Evolutionary conservation across 1,284 basidiomycete genomes (phyloP).

Genomic region (Puccinia novopanici): DNA sequence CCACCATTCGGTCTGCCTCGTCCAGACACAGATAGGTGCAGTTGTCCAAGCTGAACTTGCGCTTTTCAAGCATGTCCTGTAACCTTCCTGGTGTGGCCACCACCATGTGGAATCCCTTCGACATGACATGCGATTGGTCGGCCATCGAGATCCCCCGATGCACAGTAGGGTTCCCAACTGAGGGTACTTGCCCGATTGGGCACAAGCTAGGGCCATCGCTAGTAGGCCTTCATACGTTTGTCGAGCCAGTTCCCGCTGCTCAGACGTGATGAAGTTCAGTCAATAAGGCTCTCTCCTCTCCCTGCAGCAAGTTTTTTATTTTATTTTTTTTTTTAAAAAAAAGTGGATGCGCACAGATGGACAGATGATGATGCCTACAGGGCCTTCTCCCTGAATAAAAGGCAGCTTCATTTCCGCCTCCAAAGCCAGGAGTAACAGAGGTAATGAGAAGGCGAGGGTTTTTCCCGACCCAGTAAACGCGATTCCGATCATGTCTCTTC

Average conservation of each 20-base stretch:
- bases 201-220: slow-evolving; percentile 72
- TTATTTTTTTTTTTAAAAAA: slow-evolving; percentile 3
- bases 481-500: slow-evolving; percentile 62
- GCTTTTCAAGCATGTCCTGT: slow-evolving; percentile 75
- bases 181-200: slow-evolving; percentile 81
- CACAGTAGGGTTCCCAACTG: slow-evolving; percentile 82
- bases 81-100: slow-evolving; percentile 70
- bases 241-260: slow-evolving; percentile 76
- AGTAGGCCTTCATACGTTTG: slow-evolving; percentile 95
- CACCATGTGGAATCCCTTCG: slow-evolving; percentile 89
- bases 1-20: slow-evolving; percentile 98
- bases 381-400: slow-evolving; percentile 88
- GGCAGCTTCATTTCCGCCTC: slow-evolving; percentile 90
- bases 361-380: slow-evolving; percentile 90
- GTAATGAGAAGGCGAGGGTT: slow-evolving; percentile 62
- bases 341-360: slow-evolving; percentile 71
- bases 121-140: slow-evolving; percentile 86
- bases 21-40: slow-evolving; percentile 87
- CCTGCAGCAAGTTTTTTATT: no score
- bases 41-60: slow-evolving; percentile 81
- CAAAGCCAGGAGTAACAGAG: slow-evolving; percentile 75
- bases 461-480: slow-evolving; percentile 62
- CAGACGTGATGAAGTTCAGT: not conserved
- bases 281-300: not conserved
- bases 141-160: slow-evolving; percentile 98